Evolutionary conservation across 805 yeast species (phyloP), one percentile per base, ranked within the genome.

Genomic region (Clavispora asparagi): DNA sequence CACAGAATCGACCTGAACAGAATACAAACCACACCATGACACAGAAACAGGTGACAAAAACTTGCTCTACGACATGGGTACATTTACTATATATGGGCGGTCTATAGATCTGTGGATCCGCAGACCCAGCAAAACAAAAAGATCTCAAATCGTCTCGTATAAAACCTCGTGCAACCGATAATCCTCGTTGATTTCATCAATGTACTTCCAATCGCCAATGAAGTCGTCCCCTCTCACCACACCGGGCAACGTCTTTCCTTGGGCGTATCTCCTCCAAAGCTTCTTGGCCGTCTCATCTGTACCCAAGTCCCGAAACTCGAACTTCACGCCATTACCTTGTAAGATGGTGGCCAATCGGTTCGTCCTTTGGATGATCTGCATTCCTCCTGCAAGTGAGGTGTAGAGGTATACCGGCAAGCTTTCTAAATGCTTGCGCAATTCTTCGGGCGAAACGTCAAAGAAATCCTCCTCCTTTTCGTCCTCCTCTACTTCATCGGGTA

Each of bases 321-420:
- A 87, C 48, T 78, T 73, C 43, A 90, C 69, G 41, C 81, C 76
- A 62, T 89, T 86, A 4, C 91, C 95, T 35, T 80, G 76, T 43
- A 90, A 72, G 44, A 90, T 87, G 0, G 89, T 84, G 11, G 77
- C 78, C 47, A 91, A 65, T 46, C 95, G 71, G 58, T 85, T 87
- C 13, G 96, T 89, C 55, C 91, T 73, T 13, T 84, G 77, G 52
- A 83, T 79, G 63, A 91, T 80, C 61, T 85, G 86, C 76, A 81
- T 83, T 1, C 94, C 95, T 26, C 95, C 95, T 0, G 96, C 92
- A 39, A 89, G 71, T 0, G 97, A 91, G 0, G 97, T 90, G 67
- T 74, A 89, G 25, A 90, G 62, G 62, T 80, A 88, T 19, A 89
- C 82, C 2, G 94, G 91, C 47, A 62, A 69, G n/a, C 73, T 57